Evolutionary conservation across 2,329 filamentous ascomycete species (phyloP).

Genomic region (Penicillium sp.): DNA sequence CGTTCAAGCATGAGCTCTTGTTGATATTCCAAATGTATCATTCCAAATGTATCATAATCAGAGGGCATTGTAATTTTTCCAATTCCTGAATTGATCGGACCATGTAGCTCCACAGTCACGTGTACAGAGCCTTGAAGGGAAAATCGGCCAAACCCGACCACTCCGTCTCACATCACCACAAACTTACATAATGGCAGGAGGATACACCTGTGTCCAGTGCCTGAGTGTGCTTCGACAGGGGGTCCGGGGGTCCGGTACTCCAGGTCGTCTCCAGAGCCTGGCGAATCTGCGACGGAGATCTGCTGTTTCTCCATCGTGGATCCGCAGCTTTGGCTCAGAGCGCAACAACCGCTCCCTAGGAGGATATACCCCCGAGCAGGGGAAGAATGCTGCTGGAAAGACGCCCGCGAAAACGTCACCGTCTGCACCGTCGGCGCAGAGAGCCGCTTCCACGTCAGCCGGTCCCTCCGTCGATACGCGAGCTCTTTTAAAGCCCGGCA

Average conservation of each 20-base stretch:
- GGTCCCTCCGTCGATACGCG: conserved; percentile 25
- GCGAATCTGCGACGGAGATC: conserved; percentile 25
- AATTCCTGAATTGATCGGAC: neutral
- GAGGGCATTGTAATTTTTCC: neutral
- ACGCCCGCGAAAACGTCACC: conserved; percentile 10
- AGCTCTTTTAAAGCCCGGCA: conserved; percentile 63
- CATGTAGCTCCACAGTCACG: conserved; percentile 12
- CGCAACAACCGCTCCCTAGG: conserved; percentile 22
- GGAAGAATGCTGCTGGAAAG: conserved; percentile 13
- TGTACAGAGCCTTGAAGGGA: conserved; percentile 10
- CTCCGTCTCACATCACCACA: conserved; percentile 7
- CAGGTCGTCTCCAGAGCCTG: conserved; percentile 24
- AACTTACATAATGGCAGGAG: conserved; percentile 35
- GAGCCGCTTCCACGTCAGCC: conserved; percentile 27
- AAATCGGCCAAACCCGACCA: conserved; percentile 9
- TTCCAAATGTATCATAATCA: too few species aligned
- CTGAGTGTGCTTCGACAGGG: conserved; percentile 35
- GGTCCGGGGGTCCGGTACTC: conserved; percentile 21
- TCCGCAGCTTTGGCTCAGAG: conserved; percentile 29
- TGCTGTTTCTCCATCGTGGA: conserved; percentile 23
- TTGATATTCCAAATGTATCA: neutral
- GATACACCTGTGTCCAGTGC: conserved; percentile 43
- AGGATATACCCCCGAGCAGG: conserved; percentile 18
- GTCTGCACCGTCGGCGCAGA: conserved; percentile 22
- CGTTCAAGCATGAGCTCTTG: conserved; percentile 4